A percentile compares a stretch with the other conserved stretches of the same genome.
Evolutionary conservation across 352 stramenopile genomes (phyloP).

Genomic region (Ophiocytium majus): DNA sequence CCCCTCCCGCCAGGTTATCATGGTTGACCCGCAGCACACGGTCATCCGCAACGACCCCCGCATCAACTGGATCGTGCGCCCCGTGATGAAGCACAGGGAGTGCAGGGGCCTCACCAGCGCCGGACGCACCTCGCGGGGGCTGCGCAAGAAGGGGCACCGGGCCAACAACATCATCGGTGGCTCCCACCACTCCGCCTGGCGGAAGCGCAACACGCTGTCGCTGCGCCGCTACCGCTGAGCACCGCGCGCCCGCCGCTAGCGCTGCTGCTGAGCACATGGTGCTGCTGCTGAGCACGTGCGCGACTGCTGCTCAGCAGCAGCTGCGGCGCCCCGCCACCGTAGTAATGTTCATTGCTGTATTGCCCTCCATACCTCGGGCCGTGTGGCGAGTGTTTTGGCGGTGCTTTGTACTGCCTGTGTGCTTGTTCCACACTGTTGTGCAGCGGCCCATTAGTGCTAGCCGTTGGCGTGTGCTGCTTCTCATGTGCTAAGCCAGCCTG

Average conservation of each 20-base stretch:
- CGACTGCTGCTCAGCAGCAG: no score
- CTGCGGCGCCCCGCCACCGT: no score
- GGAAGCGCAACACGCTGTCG: constrained; percentile 94
- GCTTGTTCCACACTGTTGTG: no score
- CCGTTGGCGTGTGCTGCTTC: no score
- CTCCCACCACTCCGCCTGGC: constrained; percentile 94
- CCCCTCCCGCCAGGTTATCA: constrained; percentile 75
- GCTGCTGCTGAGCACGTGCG: no score
- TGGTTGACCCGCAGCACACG: constrained; percentile 96
- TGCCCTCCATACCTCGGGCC: no score
- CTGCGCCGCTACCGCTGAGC: constrained; percentile 97
- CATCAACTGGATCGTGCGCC: constrained; percentile 99
- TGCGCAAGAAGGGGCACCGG: constrained; percentile 96
- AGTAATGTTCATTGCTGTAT: no score
- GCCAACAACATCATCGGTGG: constrained; percentile 98
- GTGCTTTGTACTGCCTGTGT: no score
- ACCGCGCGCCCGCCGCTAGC: not conserved
- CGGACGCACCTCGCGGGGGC: constrained; percentile 90
- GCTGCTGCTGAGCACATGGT: no score
- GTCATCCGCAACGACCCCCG: constrained; percentile 96
- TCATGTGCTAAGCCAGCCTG: no score
- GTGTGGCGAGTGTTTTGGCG: no score
- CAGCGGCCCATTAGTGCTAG: no score
- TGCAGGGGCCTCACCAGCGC: constrained; percentile 96
- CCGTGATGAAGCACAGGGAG: constrained; percentile 98